A percentile compares a stretch with the other conserved stretches of the same genome.
Evolutionary conservation across 129 eudicot species (phyloP).

Genomic region (Centella asiatica): DNA sequence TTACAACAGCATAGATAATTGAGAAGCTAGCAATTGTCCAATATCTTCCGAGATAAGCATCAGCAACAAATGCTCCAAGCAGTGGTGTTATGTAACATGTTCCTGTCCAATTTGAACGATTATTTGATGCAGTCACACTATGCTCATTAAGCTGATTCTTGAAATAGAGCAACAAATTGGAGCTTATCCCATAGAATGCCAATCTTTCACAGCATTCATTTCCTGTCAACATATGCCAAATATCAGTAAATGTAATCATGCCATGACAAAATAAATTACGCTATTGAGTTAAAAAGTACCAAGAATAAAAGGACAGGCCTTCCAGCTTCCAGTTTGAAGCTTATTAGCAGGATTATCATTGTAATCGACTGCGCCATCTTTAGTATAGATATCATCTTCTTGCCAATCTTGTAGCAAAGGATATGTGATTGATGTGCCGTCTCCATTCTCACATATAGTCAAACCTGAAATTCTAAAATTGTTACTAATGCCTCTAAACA

Average conservation of each 20-base stretch:
- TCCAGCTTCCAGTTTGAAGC: constrained; percentile 5
- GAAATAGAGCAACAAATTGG: constrained; percentile 5
- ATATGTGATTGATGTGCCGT: background rate
- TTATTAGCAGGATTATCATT: constrained; percentile 4
- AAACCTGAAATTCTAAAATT: background rate
- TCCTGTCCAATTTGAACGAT: constrained; percentile 9
- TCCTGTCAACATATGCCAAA: background rate
- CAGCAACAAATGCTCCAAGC: constrained; percentile 8
- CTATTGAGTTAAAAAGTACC: background rate
- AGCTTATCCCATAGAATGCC: constrained; percentile 11
- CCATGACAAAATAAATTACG: background rate
- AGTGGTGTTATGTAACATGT: constrained; percentile 2
- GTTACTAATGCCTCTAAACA: background rate
- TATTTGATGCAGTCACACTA: constrained; percentile 5
- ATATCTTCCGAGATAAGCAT: constrained; percentile 12
- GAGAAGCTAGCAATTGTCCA: constrained; percentile 12
- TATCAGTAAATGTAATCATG: background rate
- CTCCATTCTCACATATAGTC: background rate
- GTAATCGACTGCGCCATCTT: constrained; percentile 7
- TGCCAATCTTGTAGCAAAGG: background rate
- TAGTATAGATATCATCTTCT: background rate
- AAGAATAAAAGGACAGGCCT: constrained; percentile 9
- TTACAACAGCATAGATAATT: constrained; percentile 5
- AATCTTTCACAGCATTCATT: constrained; percentile 9
- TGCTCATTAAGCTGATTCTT: constrained; percentile 8